Percentiles rank a stretch among this genome's conserved stretches.
phyloP scores from a whole-genome alignment of 192 early-diverging fungal genomes.

The Coemansia sp. region DNA sequence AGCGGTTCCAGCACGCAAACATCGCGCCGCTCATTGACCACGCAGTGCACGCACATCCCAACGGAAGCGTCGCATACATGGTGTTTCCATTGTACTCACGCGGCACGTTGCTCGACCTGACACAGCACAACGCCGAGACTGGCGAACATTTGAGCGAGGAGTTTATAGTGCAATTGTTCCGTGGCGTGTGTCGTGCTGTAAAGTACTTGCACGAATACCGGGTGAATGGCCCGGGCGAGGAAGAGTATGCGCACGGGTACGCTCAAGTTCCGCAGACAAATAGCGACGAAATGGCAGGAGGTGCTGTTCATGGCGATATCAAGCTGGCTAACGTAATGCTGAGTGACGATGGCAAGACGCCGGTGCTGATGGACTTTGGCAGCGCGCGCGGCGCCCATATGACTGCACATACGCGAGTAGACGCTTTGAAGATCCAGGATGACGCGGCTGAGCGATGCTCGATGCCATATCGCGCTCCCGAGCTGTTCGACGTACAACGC shows the following conservation, averaged over 20 bases:
- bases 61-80: conserved; percentile 59
- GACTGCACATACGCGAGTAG: conserved; percentile 54
- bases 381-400: conserved; percentile 62
- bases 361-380: conserved; percentile 79
- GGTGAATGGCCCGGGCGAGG: neutral
- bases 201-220: conserved; percentile 57
- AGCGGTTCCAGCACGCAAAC: conserved; percentile 62
- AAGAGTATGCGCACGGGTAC: neutral
- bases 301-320: conserved; percentile 68
- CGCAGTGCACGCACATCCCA: neutral
- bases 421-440: conserved; percentile 71
- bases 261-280: neutral
- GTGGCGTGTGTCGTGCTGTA: conserved; percentile 61
- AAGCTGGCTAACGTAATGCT: conserved; percentile 76
- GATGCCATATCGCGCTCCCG: conserved; percentile 76
- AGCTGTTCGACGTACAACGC: conserved; percentile 77
- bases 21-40: conserved; percentile 58
- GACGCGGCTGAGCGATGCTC: conserved; percentile 68
- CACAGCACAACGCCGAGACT: conserved; percentile 53
- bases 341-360: conserved; percentile 62
- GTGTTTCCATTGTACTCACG: conserved; percentile 67
- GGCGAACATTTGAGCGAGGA: conserved; percentile 57
- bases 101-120: conserved; percentile 61
- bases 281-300: conserved; percentile 20
- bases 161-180: conserved; percentile 61